phyloP scores from a whole-genome alignment of 345 rosid genomes.

The Aethionema arabicum region DNA sequence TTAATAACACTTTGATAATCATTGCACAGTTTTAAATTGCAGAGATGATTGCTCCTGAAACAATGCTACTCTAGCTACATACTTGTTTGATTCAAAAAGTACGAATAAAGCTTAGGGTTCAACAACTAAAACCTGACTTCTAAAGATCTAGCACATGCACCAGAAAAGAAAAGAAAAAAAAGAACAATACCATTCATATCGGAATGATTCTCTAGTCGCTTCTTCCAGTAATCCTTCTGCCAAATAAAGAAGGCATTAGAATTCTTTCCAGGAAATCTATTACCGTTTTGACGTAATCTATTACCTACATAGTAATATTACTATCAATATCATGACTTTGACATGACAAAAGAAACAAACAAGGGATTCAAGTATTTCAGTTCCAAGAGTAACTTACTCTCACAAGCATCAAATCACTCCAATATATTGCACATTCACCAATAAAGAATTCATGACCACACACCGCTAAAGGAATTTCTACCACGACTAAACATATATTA shows the following conservation, averaged over 20 bases:
- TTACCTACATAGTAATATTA: constrained; percentile 13
- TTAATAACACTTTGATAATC: constrained; percentile 5
- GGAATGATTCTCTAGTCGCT: constrained; percentile 66
- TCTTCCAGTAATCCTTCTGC: constrained; percentile 72
- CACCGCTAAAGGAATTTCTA: constrained; percentile 7
- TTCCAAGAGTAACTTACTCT: constrained; percentile 20
- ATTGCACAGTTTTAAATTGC: constrained; percentile 11
- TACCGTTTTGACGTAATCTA: neutral
- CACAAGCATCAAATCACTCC: constrained; percentile 8
- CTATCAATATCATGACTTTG: neutral
- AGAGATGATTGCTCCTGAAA: constrained; percentile 17
- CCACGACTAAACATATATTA: neutral
- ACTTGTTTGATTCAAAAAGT: constrained; percentile 8
- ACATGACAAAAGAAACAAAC: constrained; percentile 11
- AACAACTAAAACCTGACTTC: constrained; percentile 11
- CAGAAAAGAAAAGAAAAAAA: constrained; percentile 21
- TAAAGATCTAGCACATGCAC: constrained; percentile 25
- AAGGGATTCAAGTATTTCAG: constrained; percentile 19
- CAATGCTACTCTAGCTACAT: constrained; percentile 15
- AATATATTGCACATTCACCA: constrained; percentile 23
- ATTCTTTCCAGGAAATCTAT: constrained; percentile 10
- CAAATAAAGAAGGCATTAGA: constrained; percentile 29
- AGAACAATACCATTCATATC: constrained; percentile 69
- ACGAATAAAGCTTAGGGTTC: constrained; percentile 21
- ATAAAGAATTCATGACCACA: neutral